Evolutionary conservation across 2,329 filamentous ascomycete genomes (phyloP), one percentile per base, ranked within the genome.

Genomic region (Fusarium anguioides): DNA sequence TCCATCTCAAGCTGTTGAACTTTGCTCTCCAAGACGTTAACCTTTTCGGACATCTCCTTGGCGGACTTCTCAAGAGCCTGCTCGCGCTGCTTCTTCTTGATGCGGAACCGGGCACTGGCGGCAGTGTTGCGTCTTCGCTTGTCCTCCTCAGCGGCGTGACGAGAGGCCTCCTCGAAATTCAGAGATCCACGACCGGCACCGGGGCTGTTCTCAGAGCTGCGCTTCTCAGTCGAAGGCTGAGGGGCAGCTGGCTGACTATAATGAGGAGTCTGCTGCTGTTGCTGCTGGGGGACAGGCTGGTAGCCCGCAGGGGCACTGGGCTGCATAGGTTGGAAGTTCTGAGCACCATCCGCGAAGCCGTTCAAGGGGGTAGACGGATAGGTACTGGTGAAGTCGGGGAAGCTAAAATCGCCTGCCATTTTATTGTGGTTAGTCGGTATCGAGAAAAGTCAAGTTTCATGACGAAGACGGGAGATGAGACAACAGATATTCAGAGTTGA

Each of bases 71-170:
- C 92, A 50, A 96, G 87, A 10, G 92, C 91, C 78, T 94, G 91
- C 82, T 97, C 93, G 48, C 93, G 90, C 81, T 96, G 92, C 87
- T 97, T 97, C 90, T 97, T 97, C 88, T 97, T 97, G 76, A 96
- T 89, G 60, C 93, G 91, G 85, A 97, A 97, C 47, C 93, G 91
- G 18, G 93, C 93, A 69, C 90, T 94, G 54, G 93, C 93, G 29
- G 93, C 93, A 4, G 94, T 96, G 81, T 97, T 97, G 67, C 93
- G 89, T 60, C 93, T 89, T 47, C 93, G 90, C 82, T 96, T 96
- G 77, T 97, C 93, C 79, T 97, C 93, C 78, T 97, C 93, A 21
- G 93, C 93, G 14, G 91, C 91, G 8, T 89, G 70, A 36, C 91
- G 89, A 14, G 90, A 90, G 36, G 87, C 83, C 65, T 94, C 91